These are phyloP conservation scores for Phlyctochytrium planicorne DNA, from an alignment of 192 early-diverging fungal species.

Conservation along the genomic window DNA sequence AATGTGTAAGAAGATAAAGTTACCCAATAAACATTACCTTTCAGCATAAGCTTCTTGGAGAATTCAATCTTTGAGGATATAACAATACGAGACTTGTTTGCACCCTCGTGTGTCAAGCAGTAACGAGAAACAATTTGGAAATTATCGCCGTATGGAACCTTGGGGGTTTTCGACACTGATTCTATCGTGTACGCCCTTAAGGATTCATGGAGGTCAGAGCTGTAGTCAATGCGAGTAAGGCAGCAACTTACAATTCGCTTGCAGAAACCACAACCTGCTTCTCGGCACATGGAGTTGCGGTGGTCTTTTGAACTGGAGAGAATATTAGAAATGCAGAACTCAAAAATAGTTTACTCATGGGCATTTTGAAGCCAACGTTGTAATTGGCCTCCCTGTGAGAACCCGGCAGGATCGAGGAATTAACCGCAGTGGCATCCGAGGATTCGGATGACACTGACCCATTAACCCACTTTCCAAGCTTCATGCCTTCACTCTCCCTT, in stretches of 20 bases:
- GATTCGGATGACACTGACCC: no score
- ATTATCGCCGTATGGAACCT: neutral
- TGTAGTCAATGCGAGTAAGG: no score
- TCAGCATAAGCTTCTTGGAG: neutral
- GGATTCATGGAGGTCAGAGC: no score
- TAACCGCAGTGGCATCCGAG: neutral
- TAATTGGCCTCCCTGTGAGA: neutral
- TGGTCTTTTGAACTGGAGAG: neutral
- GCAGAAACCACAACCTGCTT: conserved; percentile 4
- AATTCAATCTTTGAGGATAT: conserved; percentile 5
- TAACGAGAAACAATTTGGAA: conserved; percentile 1
- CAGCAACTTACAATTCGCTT: conserved; percentile 14
- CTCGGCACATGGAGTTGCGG: conserved; percentile 10
- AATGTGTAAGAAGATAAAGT: no score
- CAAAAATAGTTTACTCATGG: neutral
- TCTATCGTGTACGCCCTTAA: neutral
- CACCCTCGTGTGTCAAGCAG: conserved; percentile 13
- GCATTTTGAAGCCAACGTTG: neutral
- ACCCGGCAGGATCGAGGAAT: neutral
- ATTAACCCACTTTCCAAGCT: neutral
- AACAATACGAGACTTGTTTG: conserved; percentile 2
- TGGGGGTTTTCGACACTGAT: neutral
- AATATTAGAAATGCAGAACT: neutral
- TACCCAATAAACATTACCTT: no score
- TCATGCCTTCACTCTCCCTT: neutral